Percentiles rank a stretch among this genome's conserved stretches.
These are phyloP conservation scores for Geotrichum candidum DNA, from an alignment of 1,139 yeast genomes.

Conservation along the genomic window DNA sequence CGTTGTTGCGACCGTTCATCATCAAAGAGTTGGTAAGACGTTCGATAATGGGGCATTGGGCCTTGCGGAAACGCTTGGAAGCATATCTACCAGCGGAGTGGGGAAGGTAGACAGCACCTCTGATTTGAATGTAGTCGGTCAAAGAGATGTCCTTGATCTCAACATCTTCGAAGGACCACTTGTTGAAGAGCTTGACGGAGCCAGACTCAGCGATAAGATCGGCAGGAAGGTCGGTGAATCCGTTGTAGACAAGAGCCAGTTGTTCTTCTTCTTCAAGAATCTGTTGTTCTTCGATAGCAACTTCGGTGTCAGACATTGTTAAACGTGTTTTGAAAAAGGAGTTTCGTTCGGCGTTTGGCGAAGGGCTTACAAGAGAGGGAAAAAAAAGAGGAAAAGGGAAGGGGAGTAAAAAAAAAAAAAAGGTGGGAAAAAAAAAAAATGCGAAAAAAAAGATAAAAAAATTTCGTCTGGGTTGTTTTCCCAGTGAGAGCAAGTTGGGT, in stretches of 20 bases:
- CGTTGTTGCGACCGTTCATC: constrained; percentile 99
- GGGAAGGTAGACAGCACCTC: constrained; percentile 95
- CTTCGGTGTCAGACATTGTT: constrained; percentile 2
- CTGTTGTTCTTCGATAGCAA: not conserved
- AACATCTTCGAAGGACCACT: constrained; percentile 97
- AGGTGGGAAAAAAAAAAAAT: too few relatives aligned
- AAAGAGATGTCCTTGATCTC: constrained; percentile 97
- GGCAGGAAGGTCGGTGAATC: constrained; percentile 81
- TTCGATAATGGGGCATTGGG: constrained; percentile 98
- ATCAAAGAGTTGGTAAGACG: constrained; percentile 99
- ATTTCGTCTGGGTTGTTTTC: not conserved
- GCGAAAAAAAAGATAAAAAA: not conserved
- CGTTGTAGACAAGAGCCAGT: constrained; percentile 24
- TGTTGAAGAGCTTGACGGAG: constrained; percentile 98
- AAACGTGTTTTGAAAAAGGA: not conserved
- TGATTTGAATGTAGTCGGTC: constrained; percentile 96
- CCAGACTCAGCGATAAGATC: constrained; percentile 94
- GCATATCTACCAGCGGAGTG: constrained; percentile 99
- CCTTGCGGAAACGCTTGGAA: constrained; percentile 99
- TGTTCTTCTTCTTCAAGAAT: constrained; percentile 17
- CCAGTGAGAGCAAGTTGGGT: not conserved
- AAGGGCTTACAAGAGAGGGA: not conserved
- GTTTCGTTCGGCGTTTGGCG: not conserved
- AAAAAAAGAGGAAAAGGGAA: not conserved
- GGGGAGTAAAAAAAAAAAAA: not conserved